Percentiles rank a stretch among this genome's conserved stretches.
These are phyloP conservation scores for Penicillium sp. DNA, from an alignment of 2,329 filamentous ascomycete species.

Conservation along the genomic window DNA sequence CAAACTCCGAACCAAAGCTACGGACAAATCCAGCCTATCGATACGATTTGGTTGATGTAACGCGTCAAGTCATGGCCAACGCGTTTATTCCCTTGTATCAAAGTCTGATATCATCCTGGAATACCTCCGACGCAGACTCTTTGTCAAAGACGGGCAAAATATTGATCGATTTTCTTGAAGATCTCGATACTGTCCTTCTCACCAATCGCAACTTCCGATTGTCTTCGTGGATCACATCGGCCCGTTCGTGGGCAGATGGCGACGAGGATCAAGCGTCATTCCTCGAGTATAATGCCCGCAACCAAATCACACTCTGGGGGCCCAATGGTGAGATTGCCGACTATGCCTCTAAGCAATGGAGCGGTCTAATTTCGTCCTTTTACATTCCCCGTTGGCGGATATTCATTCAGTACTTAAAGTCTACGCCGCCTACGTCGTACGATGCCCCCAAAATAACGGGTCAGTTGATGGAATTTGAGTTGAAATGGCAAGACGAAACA, in stretches of 20 bases:
- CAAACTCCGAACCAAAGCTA: slow-evolving; percentile 38
- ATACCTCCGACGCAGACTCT: slow-evolving; percentile 28
- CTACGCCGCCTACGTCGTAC: slow-evolving; percentile 18
- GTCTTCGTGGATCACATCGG: slow-evolving; percentile 49
- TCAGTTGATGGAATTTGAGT: slow-evolving; percentile 22
- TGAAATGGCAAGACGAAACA: slow-evolving; percentile 25
- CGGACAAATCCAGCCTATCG: slow-evolving; percentile 53
- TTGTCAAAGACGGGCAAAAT: slow-evolving; percentile 37
- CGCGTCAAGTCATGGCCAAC: slow-evolving; percentile 57
- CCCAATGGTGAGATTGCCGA: slow-evolving; percentile 56
- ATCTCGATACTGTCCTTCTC: slow-evolving; percentile 51
- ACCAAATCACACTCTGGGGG: slow-evolving; percentile 60
- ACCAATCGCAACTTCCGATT: slow-evolving; percentile 54
- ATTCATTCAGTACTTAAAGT: slow-evolving; percentile 49
- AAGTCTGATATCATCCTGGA: slow-evolving; percentile 45
- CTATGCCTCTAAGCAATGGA: slow-evolving; percentile 59
- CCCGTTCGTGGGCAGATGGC: slow-evolving; percentile 40
- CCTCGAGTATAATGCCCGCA: slow-evolving; percentile 56
- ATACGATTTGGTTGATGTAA: slow-evolving; percentile 58
- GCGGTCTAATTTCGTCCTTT: slow-evolving; percentile 54
- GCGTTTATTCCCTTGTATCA: slow-evolving; percentile 50
- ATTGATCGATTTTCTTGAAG: slow-evolving; percentile 43
- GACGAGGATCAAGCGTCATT: slow-evolving; percentile 41
- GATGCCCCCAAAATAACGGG: slow-evolving; percentile 18
- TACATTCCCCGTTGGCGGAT: slow-evolving; percentile 56